Percentiles rank a stretch among this genome's conserved stretches.
phyloP scores from a whole-genome alignment of 2,329 filamentous ascomycete genomes.

The Talaromyces sp. region DNA sequence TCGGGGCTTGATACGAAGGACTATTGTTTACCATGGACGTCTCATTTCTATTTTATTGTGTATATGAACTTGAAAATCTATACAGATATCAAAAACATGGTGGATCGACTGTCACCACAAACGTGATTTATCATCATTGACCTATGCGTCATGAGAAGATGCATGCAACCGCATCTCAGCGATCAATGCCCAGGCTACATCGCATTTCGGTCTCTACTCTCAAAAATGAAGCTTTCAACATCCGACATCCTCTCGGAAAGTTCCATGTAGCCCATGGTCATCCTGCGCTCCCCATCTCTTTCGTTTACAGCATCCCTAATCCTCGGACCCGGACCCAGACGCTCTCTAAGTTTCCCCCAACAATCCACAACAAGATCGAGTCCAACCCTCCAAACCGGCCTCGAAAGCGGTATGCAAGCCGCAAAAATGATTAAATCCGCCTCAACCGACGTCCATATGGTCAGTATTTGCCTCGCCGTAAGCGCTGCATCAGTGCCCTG shows the following conservation, averaged over 20 bases:
- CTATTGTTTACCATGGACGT: neutral
- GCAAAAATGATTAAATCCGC: conserved; percentile 1
- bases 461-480: neutral
- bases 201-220: neutral
- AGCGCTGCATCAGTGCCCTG: neutral
- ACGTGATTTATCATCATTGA: neutral
- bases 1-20: neutral
- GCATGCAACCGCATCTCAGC: neutral
- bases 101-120: neutral
- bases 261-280: neutral
- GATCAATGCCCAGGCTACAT: neutral
- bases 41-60: neutral
- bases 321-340: neutral
- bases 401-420: conserved; percentile 9
- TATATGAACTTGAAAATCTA: no score
- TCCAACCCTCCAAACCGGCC: neutral
- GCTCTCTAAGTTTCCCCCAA: neutral
- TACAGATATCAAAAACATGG: neutral
- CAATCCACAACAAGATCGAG: neutral
- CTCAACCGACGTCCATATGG: conserved; percentile 8
- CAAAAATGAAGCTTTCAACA: neutral
- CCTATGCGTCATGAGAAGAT: neutral
- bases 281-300: neutral
- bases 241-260: neutral
- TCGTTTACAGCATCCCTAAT: no score